Base-by-base conservation (phyloP, 2,329 filamentous ascomycete species). In the Scedosporium aurantiacum region DNA sequence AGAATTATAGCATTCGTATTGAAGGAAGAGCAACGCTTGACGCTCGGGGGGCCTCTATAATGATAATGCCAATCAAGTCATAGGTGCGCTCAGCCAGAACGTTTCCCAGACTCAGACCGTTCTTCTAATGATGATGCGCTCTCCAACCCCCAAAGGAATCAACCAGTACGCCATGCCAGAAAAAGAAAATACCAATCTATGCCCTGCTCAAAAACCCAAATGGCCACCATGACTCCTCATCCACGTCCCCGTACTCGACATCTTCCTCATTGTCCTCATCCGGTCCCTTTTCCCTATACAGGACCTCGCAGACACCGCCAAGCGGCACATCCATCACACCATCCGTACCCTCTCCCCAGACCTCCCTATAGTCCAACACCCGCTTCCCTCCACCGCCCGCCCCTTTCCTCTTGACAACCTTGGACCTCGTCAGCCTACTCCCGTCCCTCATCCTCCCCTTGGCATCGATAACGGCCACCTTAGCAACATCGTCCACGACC, bases 261-360 rank as follows among this genome's bases (percentile, higher is more conserved):
- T 55, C 58, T 8, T 60, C 58, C 14, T 55, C 47, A 14, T 43
- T 47, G 23, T 27, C 66, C 7, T 61, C 65, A 2, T 69, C 67
- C 16, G 71, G 72, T 62, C 67, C 75, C 64, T 68, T 76, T 71
- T 83, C 82, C 0, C 91, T 92, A 73, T 97, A 99, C 23, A 99
- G 72, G 40, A 99, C 86, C 76, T 99, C 92, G 70, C 93, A 97
- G 1, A 97, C 93, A 0, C 93, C 94, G 8, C 91, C 92, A 66
- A 97, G 82, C 6, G 94, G 94, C 57, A 99, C 87, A 75, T 99
- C 94, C 89, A 99, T 89, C 6, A 97, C 94, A 1, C 91, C 94
- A 78, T 99, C 94, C 0, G 94, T 99, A 18, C 94, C 91, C 67
- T 90, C 86, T 69, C 86, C 91, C 94, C 94, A 99, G 18, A 96